Percentiles rank a stretch among this genome's conserved stretches.
Evolutionary conservation across 305 asterid species (phyloP).

Genomic region (Solanum aculeatissimum): DNA sequence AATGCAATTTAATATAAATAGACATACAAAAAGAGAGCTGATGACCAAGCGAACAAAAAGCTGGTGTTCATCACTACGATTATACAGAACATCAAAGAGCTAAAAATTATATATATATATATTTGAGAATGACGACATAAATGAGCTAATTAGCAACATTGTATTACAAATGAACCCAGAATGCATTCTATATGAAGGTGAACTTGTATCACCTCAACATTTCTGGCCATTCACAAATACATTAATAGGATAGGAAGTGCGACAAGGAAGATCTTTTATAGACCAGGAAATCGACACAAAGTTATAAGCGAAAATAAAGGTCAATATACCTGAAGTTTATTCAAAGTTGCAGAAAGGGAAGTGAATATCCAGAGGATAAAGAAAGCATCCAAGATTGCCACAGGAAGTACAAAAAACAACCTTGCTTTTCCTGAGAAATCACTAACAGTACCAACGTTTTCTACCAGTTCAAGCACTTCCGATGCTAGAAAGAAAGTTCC

Average conservation of each 20-base stretch:
- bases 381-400: constrained; percentile 89
- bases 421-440: constrained; percentile 88
- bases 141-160: neutral
- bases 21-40: neutral
- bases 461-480: constrained; percentile 75
- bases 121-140: neutral
- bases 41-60: neutral
- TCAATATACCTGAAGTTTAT: constrained; percentile 83
- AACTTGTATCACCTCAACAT: neutral
- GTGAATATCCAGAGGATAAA: constrained; percentile 90
- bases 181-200: neutral
- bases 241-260: neutral
- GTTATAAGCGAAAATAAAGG: neutral
- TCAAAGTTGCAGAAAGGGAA: constrained; percentile 74
- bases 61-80: neutral
- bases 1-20: neutral
- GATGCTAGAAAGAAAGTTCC: constrained; percentile 81
- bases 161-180: neutral
- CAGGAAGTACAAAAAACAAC: constrained; percentile 72
- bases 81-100: neutral
- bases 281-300: neutral
- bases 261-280: neutral
- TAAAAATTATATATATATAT: too few species aligned
- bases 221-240: neutral
- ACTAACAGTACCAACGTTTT: constrained; percentile 81